A percentile compares a stretch with the other conserved stretches of the same genome.
These are phyloP conservation scores for Tylopilus felleus DNA, from an alignment of 768 basidiomycete species.

Conservation along the genomic window DNA sequence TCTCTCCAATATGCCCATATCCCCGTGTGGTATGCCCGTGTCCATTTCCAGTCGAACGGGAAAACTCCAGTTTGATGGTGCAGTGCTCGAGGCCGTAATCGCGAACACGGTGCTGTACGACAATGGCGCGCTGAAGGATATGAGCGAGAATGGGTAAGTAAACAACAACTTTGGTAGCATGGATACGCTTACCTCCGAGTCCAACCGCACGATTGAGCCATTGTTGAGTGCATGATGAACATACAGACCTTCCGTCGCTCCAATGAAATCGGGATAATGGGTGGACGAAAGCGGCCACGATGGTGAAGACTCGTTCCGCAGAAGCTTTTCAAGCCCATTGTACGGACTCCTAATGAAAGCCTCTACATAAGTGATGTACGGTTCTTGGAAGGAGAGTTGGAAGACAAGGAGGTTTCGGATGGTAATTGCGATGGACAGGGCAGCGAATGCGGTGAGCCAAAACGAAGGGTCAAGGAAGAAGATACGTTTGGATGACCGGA, in stretches of 20 bases:
- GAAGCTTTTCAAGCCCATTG: constrained; percentile 21
- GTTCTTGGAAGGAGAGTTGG: constrained; percentile 5
- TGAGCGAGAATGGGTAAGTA: neutral
- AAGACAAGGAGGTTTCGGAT: constrained; percentile 21
- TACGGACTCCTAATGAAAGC: constrained; percentile 19
- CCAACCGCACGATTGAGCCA: constrained; percentile 21
- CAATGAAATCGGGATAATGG: constrained; percentile 22
- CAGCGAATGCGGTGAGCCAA: constrained; percentile 19
- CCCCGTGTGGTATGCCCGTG: constrained; percentile 9
- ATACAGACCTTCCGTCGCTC: constrained; percentile 5
- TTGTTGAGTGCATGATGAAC: constrained; percentile 15
- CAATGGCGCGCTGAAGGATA: constrained; percentile 10
- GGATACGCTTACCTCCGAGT: constrained; percentile 10
- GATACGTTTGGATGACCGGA: neutral
- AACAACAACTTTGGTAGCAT: neutral
- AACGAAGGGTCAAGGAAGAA: constrained; percentile 12
- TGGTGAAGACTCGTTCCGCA: constrained; percentile 26
- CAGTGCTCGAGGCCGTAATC: constrained; percentile 26
- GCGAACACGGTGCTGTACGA: constrained; percentile 24
- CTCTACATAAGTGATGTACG: constrained; percentile 1
- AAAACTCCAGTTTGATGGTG: constrained; percentile 10
- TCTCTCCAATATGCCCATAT: constrained; percentile 15
- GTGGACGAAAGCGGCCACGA: constrained; percentile 25
- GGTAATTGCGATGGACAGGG: constrained; percentile 17
- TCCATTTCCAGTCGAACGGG: neutral